A percentile compares a stretch with the other conserved stretches of the same genome.
Conservation (phyloP, 306 rosid species). For the Vicia faba region DNA sequence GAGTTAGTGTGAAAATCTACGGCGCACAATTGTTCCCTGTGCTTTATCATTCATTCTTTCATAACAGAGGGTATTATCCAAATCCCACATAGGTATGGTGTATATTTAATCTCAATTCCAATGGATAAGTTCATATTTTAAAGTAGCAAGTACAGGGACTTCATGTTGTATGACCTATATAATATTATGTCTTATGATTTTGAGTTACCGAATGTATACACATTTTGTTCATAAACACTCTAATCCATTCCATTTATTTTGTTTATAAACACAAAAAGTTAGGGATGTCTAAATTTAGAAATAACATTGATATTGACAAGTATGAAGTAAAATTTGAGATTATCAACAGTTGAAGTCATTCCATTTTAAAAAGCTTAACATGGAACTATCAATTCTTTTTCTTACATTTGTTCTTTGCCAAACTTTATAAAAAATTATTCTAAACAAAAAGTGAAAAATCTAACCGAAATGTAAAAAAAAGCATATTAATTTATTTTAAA, state of each 20-base stretch:
- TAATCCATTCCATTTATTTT: constrained; percentile 27
- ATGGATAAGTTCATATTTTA: constrained; percentile 33
- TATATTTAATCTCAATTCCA: constrained; percentile 5
- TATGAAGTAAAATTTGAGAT: constrained; percentile 21
- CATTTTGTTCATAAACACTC: too few relatives aligned
- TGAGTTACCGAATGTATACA: too few relatives aligned
- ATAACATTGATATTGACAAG: background rate
- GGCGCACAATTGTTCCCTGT: too few relatives aligned
- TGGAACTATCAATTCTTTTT: constrained; percentile 8
- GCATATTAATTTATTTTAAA: too few relatives aligned
- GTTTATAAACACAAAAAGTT: background rate
- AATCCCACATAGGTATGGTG: constrained; percentile 13
- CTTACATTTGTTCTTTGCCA: background rate
- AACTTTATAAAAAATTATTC: too few relatives aligned
- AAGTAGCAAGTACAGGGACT: constrained; percentile 5
- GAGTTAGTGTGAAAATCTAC: too few relatives aligned
- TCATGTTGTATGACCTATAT: constrained; percentile 15
- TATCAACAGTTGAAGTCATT: constrained; percentile 7
- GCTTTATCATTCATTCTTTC: too few relatives aligned
- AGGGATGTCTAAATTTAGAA: constrained; percentile 32
- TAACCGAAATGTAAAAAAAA: too few relatives aligned
- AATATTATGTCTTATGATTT: background rate
- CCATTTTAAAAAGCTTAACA: constrained; percentile 6
- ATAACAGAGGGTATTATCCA: too few relatives aligned
- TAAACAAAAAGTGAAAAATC: too few relatives aligned